Conservation (phyloP, 2,329 filamentous ascomycete genomes). For the Botryotinia convoluta region DNA sequence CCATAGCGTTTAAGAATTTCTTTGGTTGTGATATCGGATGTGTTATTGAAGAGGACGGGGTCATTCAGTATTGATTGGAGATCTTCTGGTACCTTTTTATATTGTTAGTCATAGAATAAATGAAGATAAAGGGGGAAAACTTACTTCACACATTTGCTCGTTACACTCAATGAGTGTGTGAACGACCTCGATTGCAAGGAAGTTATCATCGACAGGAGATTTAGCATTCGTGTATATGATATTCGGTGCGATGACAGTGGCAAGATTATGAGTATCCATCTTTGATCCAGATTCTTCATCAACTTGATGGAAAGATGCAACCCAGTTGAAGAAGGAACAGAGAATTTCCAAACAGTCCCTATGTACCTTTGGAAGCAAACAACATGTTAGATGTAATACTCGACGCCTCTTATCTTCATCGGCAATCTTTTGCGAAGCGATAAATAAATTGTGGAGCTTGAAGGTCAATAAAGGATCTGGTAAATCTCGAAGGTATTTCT, state of each 20-base stretch:
- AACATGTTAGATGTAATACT: slow-evolving; percentile 86
- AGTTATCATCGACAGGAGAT: slow-evolving; percentile 77
- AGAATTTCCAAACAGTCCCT: slow-evolving; percentile 92
- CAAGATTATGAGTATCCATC: slow-evolving; percentile 98
- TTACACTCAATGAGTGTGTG: slow-evolving; percentile 89
- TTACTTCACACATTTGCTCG: slow-evolving; percentile 95
- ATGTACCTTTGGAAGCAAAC: slow-evolving; percentile 86
- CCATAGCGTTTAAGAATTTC: slow-evolving; percentile 94
- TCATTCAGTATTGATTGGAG: slow-evolving; percentile 84
- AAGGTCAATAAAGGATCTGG: slow-evolving; percentile 93
- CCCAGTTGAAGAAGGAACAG: slow-evolving; percentile 96
- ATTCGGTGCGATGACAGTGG: slow-evolving; percentile 96
- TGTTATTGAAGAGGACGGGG: slow-evolving; percentile 74
- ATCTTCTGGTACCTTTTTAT: slow-evolving; percentile 80
- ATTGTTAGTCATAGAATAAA: slow-evolving; percentile 31
- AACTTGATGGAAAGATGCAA: slow-evolving; percentile 92
- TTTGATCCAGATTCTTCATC: slow-evolving; percentile 97
- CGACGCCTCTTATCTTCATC: slow-evolving; percentile 80
- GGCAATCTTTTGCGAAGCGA: slow-evolving; percentile 82
- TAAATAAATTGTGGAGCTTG: slow-evolving; percentile 89
- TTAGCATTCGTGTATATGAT: slow-evolving; percentile 74
- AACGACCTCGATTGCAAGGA: slow-evolving; percentile 89
- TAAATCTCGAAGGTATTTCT: slow-evolving; percentile 91
- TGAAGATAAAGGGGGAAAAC: slow-evolving; percentile 35
- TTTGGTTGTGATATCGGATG: slow-evolving; percentile 88